Conservation (phyloP, 495 filamentous ascomycete genomes). For the Haplographium delicatum region DNA sequence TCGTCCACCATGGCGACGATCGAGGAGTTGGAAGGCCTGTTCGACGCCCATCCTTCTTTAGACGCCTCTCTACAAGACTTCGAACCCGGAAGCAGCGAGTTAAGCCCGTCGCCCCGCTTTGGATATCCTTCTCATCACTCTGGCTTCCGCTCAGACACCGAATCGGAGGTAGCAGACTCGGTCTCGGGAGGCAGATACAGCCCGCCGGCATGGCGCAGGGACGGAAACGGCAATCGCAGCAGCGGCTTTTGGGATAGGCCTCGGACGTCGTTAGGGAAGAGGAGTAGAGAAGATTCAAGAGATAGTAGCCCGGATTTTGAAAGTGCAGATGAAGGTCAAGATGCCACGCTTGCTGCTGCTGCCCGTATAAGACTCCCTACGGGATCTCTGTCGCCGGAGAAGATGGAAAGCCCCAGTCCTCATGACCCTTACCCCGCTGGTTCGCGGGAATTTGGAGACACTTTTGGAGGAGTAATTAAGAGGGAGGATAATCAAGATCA, state of each 20-base stretch:
- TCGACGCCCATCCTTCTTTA: conserved; percentile 65
- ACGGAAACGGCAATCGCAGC: conserved; percentile 44
- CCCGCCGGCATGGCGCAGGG: conserved; percentile 50
- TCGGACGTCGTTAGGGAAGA: conserved; percentile 26
- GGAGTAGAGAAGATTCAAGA: conserved; percentile 18
- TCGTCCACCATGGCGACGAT: conserved; percentile 18
- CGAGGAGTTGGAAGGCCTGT: conserved; percentile 29
- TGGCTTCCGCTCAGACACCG: conserved; percentile 62
- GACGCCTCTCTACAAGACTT: conserved; percentile 74
- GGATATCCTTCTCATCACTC: conserved; percentile 70
- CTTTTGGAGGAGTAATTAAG: conserved; percentile 16
- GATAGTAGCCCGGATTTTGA: conserved; percentile 26
- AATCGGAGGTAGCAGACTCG: conserved; percentile 46
- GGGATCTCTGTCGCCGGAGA: conserved; percentile 46
- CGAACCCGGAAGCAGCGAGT: conserved; percentile 47
- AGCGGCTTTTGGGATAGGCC: conserved; percentile 49
- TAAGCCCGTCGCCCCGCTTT: conserved; percentile 36
- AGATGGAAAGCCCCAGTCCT: conserved; percentile 38
- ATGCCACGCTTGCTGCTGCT: conserved; percentile 43
- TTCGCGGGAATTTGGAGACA: conserved; percentile 16
- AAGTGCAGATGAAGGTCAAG: conserved; percentile 27
- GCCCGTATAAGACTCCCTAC: conserved; percentile 46
- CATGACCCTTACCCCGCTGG: conserved; percentile 28
- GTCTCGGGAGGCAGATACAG: conserved; percentile 46
- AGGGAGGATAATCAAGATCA: conserved; percentile 10